A percentile compares a stretch with the other conserved stretches of the same genome.
Conservation (phyloP, 371 early-diverging fungal species). For the Saksenaea vasiformis region DNA sequence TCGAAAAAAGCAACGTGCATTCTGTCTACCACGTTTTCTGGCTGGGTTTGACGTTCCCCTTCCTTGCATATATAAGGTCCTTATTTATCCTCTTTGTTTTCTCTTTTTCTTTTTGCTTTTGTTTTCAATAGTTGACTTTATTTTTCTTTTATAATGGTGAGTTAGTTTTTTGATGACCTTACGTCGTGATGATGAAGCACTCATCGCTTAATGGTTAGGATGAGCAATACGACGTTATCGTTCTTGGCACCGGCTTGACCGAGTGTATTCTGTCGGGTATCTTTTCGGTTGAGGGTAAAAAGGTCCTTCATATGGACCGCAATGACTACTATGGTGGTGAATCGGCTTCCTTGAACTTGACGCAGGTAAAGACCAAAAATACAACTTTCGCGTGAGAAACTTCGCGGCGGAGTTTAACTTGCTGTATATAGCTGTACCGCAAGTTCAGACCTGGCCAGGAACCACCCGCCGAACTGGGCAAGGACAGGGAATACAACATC, state of each 20-base stretch:
- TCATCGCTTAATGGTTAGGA: conserved; percentile 53
- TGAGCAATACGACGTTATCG: conserved; percentile 93
- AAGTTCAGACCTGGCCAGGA: conserved; percentile 81
- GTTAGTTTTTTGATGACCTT: neutral
- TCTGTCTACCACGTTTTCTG: conserved; percentile 4
- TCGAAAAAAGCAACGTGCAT: conserved; percentile 6
- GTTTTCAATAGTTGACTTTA: neutral
- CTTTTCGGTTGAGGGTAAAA: conserved; percentile 97
- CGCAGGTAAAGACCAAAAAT: conserved; percentile 65
- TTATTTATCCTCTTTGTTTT: neutral
- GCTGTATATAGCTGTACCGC: conserved; percentile 69
- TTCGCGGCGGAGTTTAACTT: neutral
- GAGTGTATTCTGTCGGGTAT: conserved; percentile 99
- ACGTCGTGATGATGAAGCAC: neutral
- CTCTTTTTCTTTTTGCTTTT: conserved; percentile 12
- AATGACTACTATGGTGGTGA: conserved; percentile 99
- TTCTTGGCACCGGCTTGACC: conserved; percentile 99
- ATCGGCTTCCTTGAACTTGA: conserved; percentile 90
- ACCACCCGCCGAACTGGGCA: conserved; percentile 72
- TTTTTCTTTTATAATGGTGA: conserved; percentile 7
- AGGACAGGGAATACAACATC: conserved; percentile 95
- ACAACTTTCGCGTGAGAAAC: neutral
- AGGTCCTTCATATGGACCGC: conserved; percentile 98
- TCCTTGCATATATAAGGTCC: neutral
- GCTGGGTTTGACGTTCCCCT: conserved; percentile 3